Base-by-base conservation (phyloP, 2,329 filamentous ascomycete species). In the Bertia moriformis region DNA sequence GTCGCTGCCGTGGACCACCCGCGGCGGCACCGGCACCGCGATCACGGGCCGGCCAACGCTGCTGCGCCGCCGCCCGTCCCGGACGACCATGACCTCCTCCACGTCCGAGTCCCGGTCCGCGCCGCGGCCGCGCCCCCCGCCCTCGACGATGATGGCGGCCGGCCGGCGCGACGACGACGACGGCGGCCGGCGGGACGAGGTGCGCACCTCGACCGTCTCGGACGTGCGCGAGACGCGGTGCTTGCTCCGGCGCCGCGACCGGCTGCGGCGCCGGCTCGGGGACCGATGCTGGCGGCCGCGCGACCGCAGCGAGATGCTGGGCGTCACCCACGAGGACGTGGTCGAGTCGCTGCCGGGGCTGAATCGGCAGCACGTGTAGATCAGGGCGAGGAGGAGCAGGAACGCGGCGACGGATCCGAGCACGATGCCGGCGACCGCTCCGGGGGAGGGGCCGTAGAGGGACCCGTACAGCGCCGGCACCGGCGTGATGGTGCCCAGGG, bases 371-470 rank as follows among this genome's bases (percentile, higher is more conserved):
- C 58, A 59, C 2, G 62, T 59, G 50, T 69, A 71, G 41, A 73
- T 45, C 12, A 73, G 48, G 52, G 66, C 66, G 19, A 74, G 54
- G 12, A 73, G 44, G 22, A 76, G 56, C 20, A 74, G 51, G 51
- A 75, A 69, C 39, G 63, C 71, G 19, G 55, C 60, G 37, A 66
- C 58, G 32, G 60, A 57, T 44, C 63, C 64, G 38, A 67, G 53
- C 3, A 64, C 60, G 42, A 66, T 63, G 45, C 56, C 64, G 7
- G 54, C 63, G 13, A 67, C 51, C 38, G 56, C 54, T 42, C 58
- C 63, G 0, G 64, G 69, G 56, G 42, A 50, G 48, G 53, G 65
- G 52, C 44, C 60, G 38, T 55, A 37, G 17, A 52, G 46, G 15
- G 43, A 44, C 43, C 51, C 53, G 49, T 63, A 63, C 4, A 27